phyloP scores from a whole-genome alignment of 2,329 filamentous ascomycete species.

The Dendrostoma leiphaemia region DNA sequence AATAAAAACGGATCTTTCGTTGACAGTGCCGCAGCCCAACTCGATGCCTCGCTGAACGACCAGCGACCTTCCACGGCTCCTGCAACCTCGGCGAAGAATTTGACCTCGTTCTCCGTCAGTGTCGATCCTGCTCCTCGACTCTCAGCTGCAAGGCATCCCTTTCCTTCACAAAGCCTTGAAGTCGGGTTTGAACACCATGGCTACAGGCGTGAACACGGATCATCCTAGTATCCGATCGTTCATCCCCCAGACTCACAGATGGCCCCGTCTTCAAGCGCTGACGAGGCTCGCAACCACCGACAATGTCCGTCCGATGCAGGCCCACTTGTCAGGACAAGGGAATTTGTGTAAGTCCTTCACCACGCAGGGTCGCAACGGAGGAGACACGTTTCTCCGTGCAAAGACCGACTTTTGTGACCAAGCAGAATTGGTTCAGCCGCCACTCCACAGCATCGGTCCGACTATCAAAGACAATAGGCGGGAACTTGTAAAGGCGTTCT shows the following conservation, averaged over 20 bases:
- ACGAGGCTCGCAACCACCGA: not conserved
- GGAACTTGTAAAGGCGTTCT: not conserved
- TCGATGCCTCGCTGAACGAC: no score
- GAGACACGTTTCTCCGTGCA: not conserved
- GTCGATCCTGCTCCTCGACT: no score
- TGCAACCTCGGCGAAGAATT: no score
- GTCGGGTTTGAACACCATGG: no score
- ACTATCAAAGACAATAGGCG: not conserved
- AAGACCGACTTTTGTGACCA: not conserved
- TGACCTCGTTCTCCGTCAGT: no score
- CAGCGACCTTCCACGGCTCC: no score
- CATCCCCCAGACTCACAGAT: conserved; percentile 5
- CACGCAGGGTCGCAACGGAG: not conserved
- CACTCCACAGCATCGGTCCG: not conserved
- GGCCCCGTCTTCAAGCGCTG: conserved; percentile 6
- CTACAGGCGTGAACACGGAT: conserved; percentile 10
- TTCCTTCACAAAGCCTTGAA: no score
- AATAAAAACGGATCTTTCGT: no score
- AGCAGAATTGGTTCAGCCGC: not conserved
- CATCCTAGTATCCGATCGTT: conserved; percentile 6
- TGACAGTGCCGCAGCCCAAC: no score
- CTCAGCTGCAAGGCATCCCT: no score
- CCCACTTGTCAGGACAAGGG: conserved; percentile 10
- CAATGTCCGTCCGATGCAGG: not conserved
- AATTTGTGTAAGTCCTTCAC: conserved; percentile 8